A percentile compares a stretch with the other conserved stretches of the same genome.
Conservation (phyloP, 768 basidiomycete species). For the Amanita phalloides region DNA sequence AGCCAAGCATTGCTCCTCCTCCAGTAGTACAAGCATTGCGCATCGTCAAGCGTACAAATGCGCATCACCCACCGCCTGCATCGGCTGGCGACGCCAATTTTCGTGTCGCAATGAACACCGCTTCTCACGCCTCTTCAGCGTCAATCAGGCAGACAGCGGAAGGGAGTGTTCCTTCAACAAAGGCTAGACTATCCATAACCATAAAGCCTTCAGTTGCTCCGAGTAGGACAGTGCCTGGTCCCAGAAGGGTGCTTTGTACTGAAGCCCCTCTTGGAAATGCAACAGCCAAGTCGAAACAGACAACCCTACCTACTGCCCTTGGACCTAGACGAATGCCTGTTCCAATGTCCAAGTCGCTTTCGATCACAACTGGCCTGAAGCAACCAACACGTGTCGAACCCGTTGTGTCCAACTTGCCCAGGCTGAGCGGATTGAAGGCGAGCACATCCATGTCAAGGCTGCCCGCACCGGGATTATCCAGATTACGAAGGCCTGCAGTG, state of each 20-base stretch:
- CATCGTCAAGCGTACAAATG: constrained; percentile 33
- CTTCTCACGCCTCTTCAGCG: neutral
- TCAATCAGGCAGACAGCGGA: neutral
- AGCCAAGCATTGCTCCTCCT: constrained; percentile 16
- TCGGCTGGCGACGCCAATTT: constrained; percentile 1
- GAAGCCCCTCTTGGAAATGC: constrained; percentile 5
- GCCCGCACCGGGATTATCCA: neutral
- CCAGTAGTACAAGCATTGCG: constrained; percentile 32
- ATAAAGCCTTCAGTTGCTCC: neutral
- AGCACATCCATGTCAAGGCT: neutral
- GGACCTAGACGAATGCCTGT: constrained; percentile 6
- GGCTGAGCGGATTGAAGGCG: neutral
- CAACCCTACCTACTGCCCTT: neutral
- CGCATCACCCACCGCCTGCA: neutral
- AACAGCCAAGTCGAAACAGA: neutral
- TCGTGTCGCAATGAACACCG: neutral
- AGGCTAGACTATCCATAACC: neutral
- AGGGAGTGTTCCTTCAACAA: neutral
- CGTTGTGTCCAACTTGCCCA: neutral
- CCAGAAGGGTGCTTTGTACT: constrained; percentile 23
- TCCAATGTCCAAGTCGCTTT: neutral
- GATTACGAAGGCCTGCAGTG: neutral
- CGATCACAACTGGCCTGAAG: constrained; percentile 12
- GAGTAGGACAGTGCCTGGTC: constrained; percentile 15
- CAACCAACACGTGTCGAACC: constrained; percentile 9